A percentile compares a stretch with the other conserved stretches of the same genome.
Conservation (phyloP, 257 asterid species). For the Perilla frutescens region DNA sequence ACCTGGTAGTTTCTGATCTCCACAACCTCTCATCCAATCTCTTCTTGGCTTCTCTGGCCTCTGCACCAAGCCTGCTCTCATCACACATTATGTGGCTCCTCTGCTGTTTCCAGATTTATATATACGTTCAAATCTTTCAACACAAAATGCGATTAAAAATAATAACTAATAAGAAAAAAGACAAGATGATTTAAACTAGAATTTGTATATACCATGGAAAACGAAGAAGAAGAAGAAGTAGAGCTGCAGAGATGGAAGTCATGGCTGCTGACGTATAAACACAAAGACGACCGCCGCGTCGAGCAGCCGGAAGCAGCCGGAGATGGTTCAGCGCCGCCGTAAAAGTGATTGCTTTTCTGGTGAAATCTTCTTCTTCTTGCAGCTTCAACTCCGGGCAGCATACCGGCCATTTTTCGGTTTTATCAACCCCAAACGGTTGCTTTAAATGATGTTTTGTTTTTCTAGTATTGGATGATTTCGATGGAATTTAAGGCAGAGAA, state of each 20-base stretch:
- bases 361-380: constrained; percentile 69
- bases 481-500: constrained; percentile 21
- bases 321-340: not conserved
- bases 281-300: constrained; percentile 54
- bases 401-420: constrained; percentile 54
- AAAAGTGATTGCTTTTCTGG: constrained; percentile 38
- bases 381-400: constrained; percentile 71
- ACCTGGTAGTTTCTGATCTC: constrained; percentile 38
- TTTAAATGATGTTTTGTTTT: not conserved
- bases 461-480: not conserved
- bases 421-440: not conserved
- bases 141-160: not conserved
- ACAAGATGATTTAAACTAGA: too few species aligned
- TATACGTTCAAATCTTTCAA: not conserved
- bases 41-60: constrained; percentile 49
- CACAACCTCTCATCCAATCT: constrained; percentile 45
- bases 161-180: too few species aligned
- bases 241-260: constrained; percentile 41
- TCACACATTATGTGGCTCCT: constrained; percentile 32
- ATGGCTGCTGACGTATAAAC: constrained; percentile 51
- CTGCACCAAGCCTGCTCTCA: constrained; percentile 37
- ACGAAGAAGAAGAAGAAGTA: constrained; percentile 29
- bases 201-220: not conserved
- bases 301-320: not conserved
- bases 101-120: constrained; percentile 28